Conservation (phyloP, 169 alveolate genomes). For the Babesia ovis region DNA sequence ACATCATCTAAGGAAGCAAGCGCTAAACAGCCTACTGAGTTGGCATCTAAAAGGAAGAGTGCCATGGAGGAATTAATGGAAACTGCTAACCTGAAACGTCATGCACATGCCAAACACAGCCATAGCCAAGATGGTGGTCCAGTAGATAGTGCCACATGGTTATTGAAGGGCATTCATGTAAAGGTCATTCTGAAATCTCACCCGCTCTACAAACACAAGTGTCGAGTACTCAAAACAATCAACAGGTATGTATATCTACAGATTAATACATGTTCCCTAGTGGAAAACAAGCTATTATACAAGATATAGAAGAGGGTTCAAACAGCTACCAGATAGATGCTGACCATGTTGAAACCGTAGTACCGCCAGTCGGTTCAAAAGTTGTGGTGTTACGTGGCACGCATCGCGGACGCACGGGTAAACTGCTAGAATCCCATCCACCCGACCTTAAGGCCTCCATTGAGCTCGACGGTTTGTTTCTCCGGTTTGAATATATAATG, state of each 20-base stretch:
- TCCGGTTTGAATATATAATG: neutral
- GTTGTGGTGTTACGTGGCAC: constrained; percentile 52
- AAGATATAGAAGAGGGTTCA: constrained; percentile 39
- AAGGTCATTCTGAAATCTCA: constrained; percentile 52
- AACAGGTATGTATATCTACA: constrained; percentile 11
- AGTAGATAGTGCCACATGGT: constrained; percentile 27
- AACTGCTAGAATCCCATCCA: constrained; percentile 7
- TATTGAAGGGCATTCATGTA: constrained; percentile 41
- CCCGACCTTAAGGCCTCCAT: constrained; percentile 33
- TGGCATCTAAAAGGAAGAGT: constrained; percentile 38
- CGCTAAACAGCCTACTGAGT: neutral
- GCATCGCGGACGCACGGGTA: constrained; percentile 44
- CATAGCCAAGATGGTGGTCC: neutral
- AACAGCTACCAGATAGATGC: constrained; percentile 36
- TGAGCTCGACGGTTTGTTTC: constrained; percentile 1
- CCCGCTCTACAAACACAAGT: constrained; percentile 60
- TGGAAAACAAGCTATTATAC: constrained; percentile 35
- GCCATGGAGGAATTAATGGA: constrained; percentile 52
- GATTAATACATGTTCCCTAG: neutral
- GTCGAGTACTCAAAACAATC: constrained; percentile 21
- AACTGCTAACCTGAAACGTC: neutral
- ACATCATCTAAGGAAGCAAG: neutral
- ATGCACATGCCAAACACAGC: neutral
- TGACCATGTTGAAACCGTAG: constrained; percentile 61
- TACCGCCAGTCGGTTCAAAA: constrained; percentile 46